A percentile compares a stretch with the other conserved stretches of the same genome.
These are phyloP conservation scores for Zasmidium cellare DNA, from an alignment of 2,329 filamentous ascomycete genomes.

Conservation along the genomic window DNA sequence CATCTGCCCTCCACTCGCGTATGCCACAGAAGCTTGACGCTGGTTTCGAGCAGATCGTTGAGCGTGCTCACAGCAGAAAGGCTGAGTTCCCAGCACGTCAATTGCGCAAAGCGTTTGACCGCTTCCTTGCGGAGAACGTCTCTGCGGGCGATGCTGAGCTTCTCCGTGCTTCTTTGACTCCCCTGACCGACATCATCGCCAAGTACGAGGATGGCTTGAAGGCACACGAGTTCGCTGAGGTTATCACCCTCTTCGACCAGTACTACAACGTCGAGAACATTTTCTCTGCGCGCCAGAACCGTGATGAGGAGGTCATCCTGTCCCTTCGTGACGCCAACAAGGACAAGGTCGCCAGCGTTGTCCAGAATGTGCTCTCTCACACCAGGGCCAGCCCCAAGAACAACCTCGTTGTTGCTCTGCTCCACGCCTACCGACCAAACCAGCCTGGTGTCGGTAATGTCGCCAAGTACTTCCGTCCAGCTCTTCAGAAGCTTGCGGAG, in stretches of 20 bases:
- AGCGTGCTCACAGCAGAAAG: conserved; percentile 74
- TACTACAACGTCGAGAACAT: conserved; percentile 83
- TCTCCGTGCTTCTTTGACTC: conserved; percentile 70
- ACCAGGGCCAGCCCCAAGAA: conserved; percentile 92
- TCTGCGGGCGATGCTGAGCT: conserved; percentile 70
- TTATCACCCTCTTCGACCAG: conserved; percentile 73
- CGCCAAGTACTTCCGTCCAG: conserved; percentile 79
- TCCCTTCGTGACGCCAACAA: conserved; percentile 95
- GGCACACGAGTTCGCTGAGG: conserved; percentile 81
- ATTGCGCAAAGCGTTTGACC: conserved; percentile 76
- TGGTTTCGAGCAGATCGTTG: conserved; percentile 79
- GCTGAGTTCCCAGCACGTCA: conserved; percentile 91
- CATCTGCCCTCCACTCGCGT: conserved; percentile 92
- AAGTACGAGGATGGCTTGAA: conserved; percentile 87
- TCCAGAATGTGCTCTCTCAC: conserved; percentile 89
- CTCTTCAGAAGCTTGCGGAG: conserved; percentile 84
- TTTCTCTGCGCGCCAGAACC: conserved; percentile 79
- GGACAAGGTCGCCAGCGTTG: conserved; percentile 81
- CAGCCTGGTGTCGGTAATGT: conserved; percentile 87
- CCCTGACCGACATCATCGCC: conserved; percentile 74
- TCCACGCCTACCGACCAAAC: conserved; percentile 94
- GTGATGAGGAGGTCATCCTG: conserved; percentile 92
- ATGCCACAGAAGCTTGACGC: conserved; percentile 93
- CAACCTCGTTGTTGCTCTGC: conserved; percentile 83
- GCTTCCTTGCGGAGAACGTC: conserved; percentile 81